phyloP scores from a whole-genome alignment of 208 protist species.

The Strigomonas oncopelti region DNA sequence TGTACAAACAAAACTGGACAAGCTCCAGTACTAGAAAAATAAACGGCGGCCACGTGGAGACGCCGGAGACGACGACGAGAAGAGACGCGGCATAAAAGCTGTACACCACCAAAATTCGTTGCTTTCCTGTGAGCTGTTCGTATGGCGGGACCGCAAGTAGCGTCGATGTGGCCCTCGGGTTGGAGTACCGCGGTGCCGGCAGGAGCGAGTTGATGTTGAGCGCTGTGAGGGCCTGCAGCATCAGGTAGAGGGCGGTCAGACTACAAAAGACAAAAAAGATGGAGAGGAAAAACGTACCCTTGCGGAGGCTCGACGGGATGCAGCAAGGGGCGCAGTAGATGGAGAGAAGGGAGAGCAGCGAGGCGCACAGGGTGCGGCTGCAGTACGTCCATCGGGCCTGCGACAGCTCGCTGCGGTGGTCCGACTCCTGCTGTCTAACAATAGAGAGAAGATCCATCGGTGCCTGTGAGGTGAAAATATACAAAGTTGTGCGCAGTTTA shows the following conservation, averaged over 20 bases:
- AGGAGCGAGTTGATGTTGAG: slow-evolving; percentile 37
- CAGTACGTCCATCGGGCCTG: slow-evolving; percentile 23
- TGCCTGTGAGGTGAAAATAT: not conserved
- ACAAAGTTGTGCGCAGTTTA: slow-evolving; percentile 12
- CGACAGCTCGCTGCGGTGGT: slow-evolving; percentile 33
- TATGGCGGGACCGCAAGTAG: slow-evolving; percentile 22
- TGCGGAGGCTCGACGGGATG: not conserved
- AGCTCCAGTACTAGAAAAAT: slow-evolving; percentile 19
- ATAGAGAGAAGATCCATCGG: slow-evolving; percentile 45
- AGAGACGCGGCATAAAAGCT: slow-evolving; percentile 18
- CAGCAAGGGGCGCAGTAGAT: slow-evolving; percentile 14
- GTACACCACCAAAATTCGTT: slow-evolving; percentile 24
- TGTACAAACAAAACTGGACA: slow-evolving; percentile 13
- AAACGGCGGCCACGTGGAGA: slow-evolving; percentile 8
- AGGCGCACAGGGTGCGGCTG: slow-evolving; percentile 11
- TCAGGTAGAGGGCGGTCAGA: slow-evolving; percentile 12
- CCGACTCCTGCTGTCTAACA: slow-evolving; percentile 31
- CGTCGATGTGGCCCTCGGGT: slow-evolving; percentile 10
- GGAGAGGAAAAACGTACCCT: not conserved
- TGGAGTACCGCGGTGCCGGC: slow-evolving; percentile 14
- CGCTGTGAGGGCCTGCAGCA: slow-evolving; percentile 25
- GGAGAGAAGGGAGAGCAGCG: slow-evolving; percentile 3
- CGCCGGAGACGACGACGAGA: slow-evolving; percentile 14
- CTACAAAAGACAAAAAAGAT: slow-evolving; percentile 17
- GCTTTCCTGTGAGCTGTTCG: slow-evolving; percentile 21